Base-by-base conservation (phyloP, 345 rosid genomes). In the Streptanthus diversifolius region DNA sequence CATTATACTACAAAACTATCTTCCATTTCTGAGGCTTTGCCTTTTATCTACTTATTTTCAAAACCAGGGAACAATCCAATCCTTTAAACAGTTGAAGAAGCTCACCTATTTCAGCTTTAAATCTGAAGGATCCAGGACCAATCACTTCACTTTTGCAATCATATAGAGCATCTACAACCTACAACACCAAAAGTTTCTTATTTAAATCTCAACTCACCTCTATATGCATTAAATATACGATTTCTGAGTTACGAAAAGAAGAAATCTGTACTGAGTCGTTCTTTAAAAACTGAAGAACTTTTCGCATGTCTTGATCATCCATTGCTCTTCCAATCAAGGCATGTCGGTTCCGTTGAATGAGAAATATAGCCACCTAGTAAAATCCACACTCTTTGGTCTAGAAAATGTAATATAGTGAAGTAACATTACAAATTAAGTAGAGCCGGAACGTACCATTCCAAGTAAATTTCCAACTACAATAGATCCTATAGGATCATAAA, bases 61-160 rank as follows among this genome's bases (percentile, higher is more conserved):
- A 11, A 41, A 9, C 33, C 40, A 21, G 70, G 22, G 32, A 49
- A 61, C 29, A 72, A 39, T 27, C 45, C 33, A 72, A 41, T 19
- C 24, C 47, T 54, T 41, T 54, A 40, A 58, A 41, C 10, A 74
- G 27, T 63, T 63, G 12, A 37, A 70, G 75, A 75, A 71, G 55
- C 63, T 76, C 71, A 93, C 98, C 98, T 75, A 93, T 93, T 79
- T 93, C 98, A 55, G 98, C 98, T 83, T 93, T 93, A 69, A 93
- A 93, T 83, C 98, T 84, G 76, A 88, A 93, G 84, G 88, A 93
- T 48, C 98, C 98, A 71, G 98, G 98, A 61, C 97, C 98, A 81
- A 93, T 93, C 76, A 93, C 98, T 86, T 93, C 97, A 30, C 98
- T 93, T 83, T 93, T 93, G 85, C 98, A 93, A 82, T 93, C 98